Evolutionary conservation across 371 early-diverging fungal genomes (phyloP), one percentile per base, ranked within the genome.

Genomic region (Cokeromyces recurvatus): DNA sequence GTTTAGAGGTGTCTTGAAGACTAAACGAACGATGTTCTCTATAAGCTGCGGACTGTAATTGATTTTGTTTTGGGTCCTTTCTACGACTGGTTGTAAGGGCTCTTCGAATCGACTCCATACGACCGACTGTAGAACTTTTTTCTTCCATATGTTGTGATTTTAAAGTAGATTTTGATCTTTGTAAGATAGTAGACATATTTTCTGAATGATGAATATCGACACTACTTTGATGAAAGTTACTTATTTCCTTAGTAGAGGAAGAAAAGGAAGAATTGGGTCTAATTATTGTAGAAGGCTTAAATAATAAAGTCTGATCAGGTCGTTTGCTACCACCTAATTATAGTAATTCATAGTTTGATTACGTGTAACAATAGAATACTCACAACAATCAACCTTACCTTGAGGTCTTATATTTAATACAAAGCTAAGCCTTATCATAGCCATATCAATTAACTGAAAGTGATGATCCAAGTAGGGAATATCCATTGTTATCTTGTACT

Each of bases 51-150:
- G 29, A 29, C 29, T 9, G n/a, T 42, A 12, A 24, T 6, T 5
- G 19, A 14, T 10, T 17, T 9, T 12, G 24, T 8, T 42, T 31
- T 8, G 25, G 15, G 12, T 37, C 31, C 14, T 57, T 57, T 35
- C 38, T 22, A 9, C 50, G 38, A 15, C 22, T 46, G 2, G 59
- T 58, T 1, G 59, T 58, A 11, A 58, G 32, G 16, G 59, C 59
- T 46, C 59, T 44, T 19, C 46, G 23, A 24, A 58, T 36, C 1
- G 48, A 22, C 21, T 53, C 41, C 38, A 58, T 58, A 3, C 53
- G 36, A 21, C 49, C 49, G n/a, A n/a, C n/a, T n/a, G n/a, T n/a
- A n/a, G n/a, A n/a, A n/a, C n/a, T n/a, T n/a, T n/a, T n/a, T n/a
- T n/a, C n/a, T n/a, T n/a, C n/a, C n/a, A n/a, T n/a, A n/a, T n/a